Evolutionary conservation across 1,284 basidiomycete genomes (phyloP).

Genomic region (Apiotrichum gracile): DNA sequence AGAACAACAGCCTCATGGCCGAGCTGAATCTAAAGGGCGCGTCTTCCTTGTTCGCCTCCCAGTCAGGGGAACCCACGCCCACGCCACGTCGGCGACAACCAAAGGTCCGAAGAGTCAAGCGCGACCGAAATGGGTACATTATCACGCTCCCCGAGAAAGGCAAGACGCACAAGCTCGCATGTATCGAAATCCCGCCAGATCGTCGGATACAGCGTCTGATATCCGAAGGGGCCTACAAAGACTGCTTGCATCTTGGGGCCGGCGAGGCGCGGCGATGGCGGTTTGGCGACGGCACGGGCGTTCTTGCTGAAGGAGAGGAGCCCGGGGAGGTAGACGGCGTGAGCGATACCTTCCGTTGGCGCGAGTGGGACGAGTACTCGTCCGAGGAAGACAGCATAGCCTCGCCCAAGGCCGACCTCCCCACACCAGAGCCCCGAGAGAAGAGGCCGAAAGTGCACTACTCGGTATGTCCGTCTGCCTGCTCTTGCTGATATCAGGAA

Average conservation of each 20-base stretch:
- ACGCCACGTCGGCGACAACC: neutral
- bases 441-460: slow-evolving; percentile 10
- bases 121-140: slow-evolving; percentile 31
- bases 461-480: slow-evolving; percentile 15
- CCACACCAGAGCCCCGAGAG: neutral
- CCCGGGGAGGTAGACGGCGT: slow-evolving; percentile 23
- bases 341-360: slow-evolving; percentile 10
- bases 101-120: neutral
- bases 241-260: slow-evolving; percentile 20
- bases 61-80: neutral
- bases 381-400: neutral
- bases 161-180: slow-evolving; percentile 28
- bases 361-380: neutral
- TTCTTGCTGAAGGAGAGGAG: slow-evolving; percentile 14
- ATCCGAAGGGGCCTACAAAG: slow-evolving; percentile 26
- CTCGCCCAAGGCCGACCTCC: neutral
- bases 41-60: neutral
- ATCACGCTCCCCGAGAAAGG: slow-evolving; percentile 24
- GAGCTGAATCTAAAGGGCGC: neutral
- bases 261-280: slow-evolving; percentile 33
- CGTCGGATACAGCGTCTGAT: slow-evolving; percentile 20
- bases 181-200: slow-evolving; percentile 32
- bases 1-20: slow-evolving; percentile 5
- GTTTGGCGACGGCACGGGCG: slow-evolving; percentile 23
- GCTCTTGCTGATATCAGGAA: neutral